A percentile compares a stretch with the other conserved stretches of the same genome.
phyloP scores from a whole-genome alignment of 495 filamentous ascomycete species.

The Durotheca rogersii region DNA sequence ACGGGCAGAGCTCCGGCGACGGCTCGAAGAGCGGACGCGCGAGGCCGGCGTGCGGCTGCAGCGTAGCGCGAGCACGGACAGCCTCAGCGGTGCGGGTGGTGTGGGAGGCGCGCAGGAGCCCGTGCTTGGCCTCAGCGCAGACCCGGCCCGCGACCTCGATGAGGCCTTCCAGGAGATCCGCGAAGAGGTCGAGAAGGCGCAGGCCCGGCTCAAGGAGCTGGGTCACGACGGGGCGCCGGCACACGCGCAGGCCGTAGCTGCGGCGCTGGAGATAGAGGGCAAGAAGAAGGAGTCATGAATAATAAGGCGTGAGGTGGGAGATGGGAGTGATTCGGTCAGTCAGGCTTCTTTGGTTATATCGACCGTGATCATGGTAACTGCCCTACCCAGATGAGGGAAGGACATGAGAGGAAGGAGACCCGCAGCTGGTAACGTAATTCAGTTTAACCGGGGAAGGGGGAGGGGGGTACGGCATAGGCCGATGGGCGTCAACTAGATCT shows the following conservation, averaged over 20 bases:
- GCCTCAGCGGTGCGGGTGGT: conserved; percentile 30
- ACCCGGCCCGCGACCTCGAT: conserved; percentile 74
- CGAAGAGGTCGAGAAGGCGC: conserved; percentile 55
- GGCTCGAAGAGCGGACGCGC: conserved; percentile 59
- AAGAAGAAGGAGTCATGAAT: conserved; percentile 12
- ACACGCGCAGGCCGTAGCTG: not conserved
- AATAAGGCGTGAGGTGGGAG: too few species aligned
- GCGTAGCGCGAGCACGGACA: conserved; percentile 42
- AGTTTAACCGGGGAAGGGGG: too few species aligned
- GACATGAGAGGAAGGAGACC: too few species aligned
- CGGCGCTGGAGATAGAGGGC: not conserved
- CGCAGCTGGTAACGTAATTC: too few species aligned
- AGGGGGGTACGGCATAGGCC: too few species aligned
- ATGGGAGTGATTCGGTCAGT: too few species aligned
- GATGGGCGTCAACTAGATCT: too few species aligned
- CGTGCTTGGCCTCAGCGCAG: conserved; percentile 73
- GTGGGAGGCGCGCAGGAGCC: too few species aligned
- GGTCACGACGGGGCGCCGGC: not conserved
- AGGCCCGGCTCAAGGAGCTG: conserved; percentile 35
- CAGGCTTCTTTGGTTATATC: too few species aligned
- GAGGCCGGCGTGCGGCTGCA: conserved; percentile 36
- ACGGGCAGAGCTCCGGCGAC: conserved; percentile 56
- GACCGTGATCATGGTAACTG: too few species aligned
- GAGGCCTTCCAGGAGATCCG: conserved; percentile 77
- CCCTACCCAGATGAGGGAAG: too few species aligned